phyloP scores from a whole-genome alignment of 176 grass and related monocot genomes.

The Musa acuminata region DNA sequence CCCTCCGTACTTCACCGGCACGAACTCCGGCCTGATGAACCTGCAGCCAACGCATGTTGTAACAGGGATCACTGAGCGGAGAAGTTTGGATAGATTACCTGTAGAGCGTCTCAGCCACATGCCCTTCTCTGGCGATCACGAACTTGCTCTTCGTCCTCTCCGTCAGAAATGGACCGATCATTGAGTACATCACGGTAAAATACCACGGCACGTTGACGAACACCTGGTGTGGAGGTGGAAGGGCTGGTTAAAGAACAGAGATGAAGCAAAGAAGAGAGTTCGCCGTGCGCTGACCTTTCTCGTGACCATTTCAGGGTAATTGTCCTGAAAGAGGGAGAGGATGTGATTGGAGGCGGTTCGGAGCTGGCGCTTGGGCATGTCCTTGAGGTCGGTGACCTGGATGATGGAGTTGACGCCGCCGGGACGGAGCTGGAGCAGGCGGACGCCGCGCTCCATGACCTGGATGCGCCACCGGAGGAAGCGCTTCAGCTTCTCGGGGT shows the following conservation, averaged over 20 bases:
- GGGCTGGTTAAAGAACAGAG: no score
- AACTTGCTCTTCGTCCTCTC: constrained; percentile 99
- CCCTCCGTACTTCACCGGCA: constrained; percentile 82
- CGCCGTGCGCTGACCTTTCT: constrained; percentile 45
- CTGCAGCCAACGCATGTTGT: constrained; percentile 14
- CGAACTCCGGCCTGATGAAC: constrained; percentile 87
- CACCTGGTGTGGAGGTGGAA: constrained; percentile 26
- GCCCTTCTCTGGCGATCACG: constrained; percentile 81
- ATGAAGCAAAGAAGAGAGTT: background rate
- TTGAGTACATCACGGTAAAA: constrained; percentile 76
- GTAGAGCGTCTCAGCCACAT: constrained; percentile 91
- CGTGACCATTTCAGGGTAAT: constrained; percentile 94
- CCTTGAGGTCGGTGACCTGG: constrained; percentile 91
- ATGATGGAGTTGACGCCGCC: constrained; percentile 88
- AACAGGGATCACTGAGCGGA: no score
- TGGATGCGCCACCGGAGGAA: constrained; percentile 95
- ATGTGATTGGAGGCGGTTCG: constrained; percentile 78
- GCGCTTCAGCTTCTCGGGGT: constrained; percentile 56
- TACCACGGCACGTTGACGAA: constrained; percentile 98
- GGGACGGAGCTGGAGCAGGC: constrained; percentile 62
- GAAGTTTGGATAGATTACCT: constrained; percentile 32
- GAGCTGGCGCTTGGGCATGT: constrained; percentile 92
- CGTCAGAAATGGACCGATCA: constrained; percentile 88
- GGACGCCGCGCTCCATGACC: constrained; percentile 87
- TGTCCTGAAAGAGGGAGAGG: constrained; percentile 91